Evolutionary conservation across 148 eudicot genomes (phyloP).

Genomic region (Rhododendron kiyosumense): DNA sequence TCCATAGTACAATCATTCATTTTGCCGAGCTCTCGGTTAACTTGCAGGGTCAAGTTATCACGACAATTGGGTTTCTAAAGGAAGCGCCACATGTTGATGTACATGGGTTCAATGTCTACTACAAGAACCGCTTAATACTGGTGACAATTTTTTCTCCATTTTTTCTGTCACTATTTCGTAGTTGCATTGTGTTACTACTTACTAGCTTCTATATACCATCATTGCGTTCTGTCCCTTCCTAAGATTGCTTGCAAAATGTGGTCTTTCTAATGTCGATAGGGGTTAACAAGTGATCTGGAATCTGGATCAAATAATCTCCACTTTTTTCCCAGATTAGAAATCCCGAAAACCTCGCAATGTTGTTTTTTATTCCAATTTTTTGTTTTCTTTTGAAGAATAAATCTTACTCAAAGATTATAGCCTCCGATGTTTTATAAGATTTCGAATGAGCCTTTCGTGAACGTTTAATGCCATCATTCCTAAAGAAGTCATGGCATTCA

Average conservation of each 20-base stretch:
- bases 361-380: neutral
- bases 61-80: constrained; percentile 87
- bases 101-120: constrained; percentile 92
- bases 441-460: neutral
- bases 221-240: neutral
- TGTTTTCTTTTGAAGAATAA: neutral
- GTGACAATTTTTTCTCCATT: constrained; percentile 26
- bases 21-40: constrained; percentile 5
- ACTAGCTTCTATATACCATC: neutral
- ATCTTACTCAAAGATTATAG: neutral
- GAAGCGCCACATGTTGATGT: constrained; percentile 83
- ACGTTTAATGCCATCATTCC: neutral
- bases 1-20: neutral
- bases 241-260: neutral
- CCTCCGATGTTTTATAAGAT: neutral
- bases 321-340: neutral
- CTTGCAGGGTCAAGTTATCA: constrained; percentile 64
- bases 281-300: neutral
- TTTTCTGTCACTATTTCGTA: neutral
- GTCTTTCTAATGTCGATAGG: neutral
- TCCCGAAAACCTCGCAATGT: neutral
- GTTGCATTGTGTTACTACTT: neutral
- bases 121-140: constrained; percentile 92
- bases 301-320: neutral
- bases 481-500: neutral